phyloP scores from a whole-genome alignment of 495 filamentous ascomycete species.

The Amphirosellinia nigrospora region DNA sequence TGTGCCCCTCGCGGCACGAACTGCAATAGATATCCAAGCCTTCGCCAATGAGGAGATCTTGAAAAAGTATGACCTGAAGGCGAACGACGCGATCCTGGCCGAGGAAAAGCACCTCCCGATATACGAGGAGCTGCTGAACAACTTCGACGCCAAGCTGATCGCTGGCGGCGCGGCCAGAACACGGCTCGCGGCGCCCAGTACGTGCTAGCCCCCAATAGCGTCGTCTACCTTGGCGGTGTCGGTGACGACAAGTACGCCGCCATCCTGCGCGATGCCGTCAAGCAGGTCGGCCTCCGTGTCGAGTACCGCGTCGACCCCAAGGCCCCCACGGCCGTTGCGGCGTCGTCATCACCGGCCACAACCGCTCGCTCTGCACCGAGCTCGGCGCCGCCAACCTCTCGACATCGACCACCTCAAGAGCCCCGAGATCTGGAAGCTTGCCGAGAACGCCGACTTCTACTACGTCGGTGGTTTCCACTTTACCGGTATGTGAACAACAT shows the following conservation, averaged over 20 bases:
- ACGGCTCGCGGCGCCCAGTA: slow-evolving; percentile 97
- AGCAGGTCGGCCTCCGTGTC: slow-evolving; percentile 82
- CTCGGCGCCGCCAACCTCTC: slow-evolving; percentile 94
- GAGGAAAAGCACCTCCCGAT: slow-evolving; percentile 86
- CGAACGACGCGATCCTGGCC: slow-evolving; percentile 96
- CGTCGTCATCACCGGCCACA: slow-evolving; percentile 93
- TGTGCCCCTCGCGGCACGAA: not conserved
- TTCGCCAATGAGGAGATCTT: slow-evolving; percentile 80
- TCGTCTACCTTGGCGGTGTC: slow-evolving; percentile 91
- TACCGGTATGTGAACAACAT: slow-evolving; percentile 48
- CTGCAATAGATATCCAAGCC: slow-evolving; percentile 82
- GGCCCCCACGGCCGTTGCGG: slow-evolving; percentile 91
- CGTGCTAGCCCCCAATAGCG: slow-evolving; percentile 83
- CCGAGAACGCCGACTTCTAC: slow-evolving; percentile 84
- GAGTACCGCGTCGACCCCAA: slow-evolving; percentile 90
- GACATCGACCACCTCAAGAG: slow-evolving; percentile 91
- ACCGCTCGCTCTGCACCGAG: slow-evolving; percentile 93
- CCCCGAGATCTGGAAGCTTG: slow-evolving; percentile 87
- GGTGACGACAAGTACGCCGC: slow-evolving; percentile 91
- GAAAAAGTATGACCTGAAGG: slow-evolving; percentile 89
- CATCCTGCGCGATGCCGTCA: slow-evolving; percentile 76
- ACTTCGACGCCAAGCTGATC: slow-evolving; percentile 89
- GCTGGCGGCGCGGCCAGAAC: slow-evolving; percentile 98
- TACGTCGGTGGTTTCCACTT: slow-evolving; percentile 88
- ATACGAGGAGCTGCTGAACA: slow-evolving; percentile 89